Evolutionary conservation across 73 alveolate species (phyloP).

Genomic region (Durusdinium trenchii): DNA sequence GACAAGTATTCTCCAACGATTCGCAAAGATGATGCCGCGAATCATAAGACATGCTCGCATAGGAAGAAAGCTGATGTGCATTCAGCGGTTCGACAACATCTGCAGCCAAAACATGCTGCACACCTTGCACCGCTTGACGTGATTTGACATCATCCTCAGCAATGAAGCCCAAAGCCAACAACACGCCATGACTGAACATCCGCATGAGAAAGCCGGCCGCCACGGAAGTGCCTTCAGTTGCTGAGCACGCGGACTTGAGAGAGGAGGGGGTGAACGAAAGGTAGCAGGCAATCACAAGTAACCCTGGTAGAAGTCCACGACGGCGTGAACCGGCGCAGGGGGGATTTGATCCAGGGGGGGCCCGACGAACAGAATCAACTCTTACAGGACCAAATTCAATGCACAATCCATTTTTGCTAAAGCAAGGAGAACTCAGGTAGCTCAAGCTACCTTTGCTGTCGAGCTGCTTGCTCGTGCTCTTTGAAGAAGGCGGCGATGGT

Average conservation of each 20-base stretch:
- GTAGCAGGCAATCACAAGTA: too few species aligned
- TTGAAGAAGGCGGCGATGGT: neutral
- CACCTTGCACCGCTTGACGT: neutral
- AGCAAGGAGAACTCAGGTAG: too few species aligned
- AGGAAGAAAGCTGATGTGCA: neutral
- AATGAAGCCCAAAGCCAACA: neutral
- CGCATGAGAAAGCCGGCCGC: neutral
- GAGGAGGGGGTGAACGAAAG: too few species aligned
- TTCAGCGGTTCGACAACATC: neutral
- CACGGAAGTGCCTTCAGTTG: too few species aligned
- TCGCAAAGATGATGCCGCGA: neutral
- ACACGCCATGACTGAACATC: neutral
- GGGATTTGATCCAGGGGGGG: too few species aligned
- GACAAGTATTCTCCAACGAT: neutral
- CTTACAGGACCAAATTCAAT: too few species aligned
- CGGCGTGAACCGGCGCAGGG: too few species aligned
- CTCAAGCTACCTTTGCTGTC: too few species aligned
- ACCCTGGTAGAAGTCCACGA: too few species aligned
- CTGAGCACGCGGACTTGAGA: too few species aligned
- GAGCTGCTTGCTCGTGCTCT: neutral
- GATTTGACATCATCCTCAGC: neutral
- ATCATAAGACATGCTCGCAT: neutral
- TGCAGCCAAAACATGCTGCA: neutral
- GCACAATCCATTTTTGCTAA: too few species aligned
- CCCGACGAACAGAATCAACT: too few species aligned